Evolutionary conservation across 2,329 filamentous ascomycete genomes (phyloP).

Genomic region (Xylariaceae sp.): DNA sequence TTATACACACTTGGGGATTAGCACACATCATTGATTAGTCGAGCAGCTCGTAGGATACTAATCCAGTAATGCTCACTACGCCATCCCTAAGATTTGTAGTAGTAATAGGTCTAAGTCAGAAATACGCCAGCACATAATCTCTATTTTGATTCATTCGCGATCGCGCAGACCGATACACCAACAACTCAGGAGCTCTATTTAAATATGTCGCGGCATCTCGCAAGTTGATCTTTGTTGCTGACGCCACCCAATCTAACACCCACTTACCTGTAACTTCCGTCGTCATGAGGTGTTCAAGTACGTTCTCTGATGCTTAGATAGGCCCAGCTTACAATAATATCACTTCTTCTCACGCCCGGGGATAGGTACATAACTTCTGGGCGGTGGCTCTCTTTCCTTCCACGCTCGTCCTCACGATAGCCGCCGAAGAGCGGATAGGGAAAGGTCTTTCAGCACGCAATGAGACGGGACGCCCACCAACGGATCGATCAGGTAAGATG

Average conservation of each 20-base stretch:
- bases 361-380: no score
- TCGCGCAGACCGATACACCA: not conserved
- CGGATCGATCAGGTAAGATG: not conserved
- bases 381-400: no score
- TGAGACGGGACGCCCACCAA: not conserved
- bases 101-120: not conserved
- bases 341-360: no score
- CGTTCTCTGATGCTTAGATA: not conserved
- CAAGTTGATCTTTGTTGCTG: constrained; percentile 1
- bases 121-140: no score
- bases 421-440: no score
- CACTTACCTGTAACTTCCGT: constrained; percentile 1
- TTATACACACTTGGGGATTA: no score
- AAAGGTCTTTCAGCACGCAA: no score
- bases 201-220: not conserved
- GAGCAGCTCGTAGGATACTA: no score
- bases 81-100: not conserved
- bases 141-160: no score
- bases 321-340: no score
- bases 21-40: no score
- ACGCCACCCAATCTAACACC: not conserved
- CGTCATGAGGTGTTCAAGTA: not conserved
- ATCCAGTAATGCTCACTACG: not conserved
- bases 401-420: not conserved
- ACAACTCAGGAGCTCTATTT: not conserved